Percentiles rank a stretch among this genome's conserved stretches.
These are phyloP conservation scores for Actinomortierella ambigua DNA, from an alignment of 371 early-diverging fungal genomes.

Conservation along the genomic window DNA sequence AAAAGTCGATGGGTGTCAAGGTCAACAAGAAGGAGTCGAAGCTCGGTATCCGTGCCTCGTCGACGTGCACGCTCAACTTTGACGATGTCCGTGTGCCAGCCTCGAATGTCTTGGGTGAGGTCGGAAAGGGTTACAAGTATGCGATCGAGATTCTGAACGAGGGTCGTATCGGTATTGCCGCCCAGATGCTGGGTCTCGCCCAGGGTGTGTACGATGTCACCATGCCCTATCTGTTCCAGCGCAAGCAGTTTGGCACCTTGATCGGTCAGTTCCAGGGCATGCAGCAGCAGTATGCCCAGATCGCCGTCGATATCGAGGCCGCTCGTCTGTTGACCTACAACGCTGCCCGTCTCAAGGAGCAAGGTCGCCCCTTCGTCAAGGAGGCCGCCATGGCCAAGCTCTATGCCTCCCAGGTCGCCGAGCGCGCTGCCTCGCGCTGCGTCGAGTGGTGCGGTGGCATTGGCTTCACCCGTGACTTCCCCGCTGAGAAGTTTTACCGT, in stretches of 20 bases:
- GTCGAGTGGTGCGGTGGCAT: constrained; percentile 98
- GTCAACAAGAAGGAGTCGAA: constrained; percentile 97
- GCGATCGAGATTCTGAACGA: constrained; percentile 98
- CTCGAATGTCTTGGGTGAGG: constrained; percentile 88
- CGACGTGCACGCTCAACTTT: constrained; percentile 93
- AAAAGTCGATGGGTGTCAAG: constrained; percentile 93
- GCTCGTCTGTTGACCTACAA: constrained; percentile 97
- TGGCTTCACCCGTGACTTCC: constrained; percentile 90
- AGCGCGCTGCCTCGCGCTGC: constrained; percentile 86
- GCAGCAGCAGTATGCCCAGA: constrained; percentile 97
- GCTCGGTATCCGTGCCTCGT: constrained; percentile 96
- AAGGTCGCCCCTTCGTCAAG: constrained; percentile 86
- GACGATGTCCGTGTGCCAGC: constrained; percentile 93
- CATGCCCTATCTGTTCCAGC: constrained; percentile 92
- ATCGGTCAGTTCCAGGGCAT: constrained; percentile 97
- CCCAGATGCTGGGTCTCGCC: constrained; percentile 97
- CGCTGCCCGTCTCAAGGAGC: constrained; percentile 95
- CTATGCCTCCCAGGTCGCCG: constrained; percentile 94
- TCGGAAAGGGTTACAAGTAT: constrained; percentile 98
- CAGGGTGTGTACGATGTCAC: constrained; percentile 94
- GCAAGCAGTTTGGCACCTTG: constrained; percentile 90
- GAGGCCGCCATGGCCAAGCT: constrained; percentile 99
- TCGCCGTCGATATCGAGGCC: constrained; percentile 95
- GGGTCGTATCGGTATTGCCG: constrained; percentile 98
- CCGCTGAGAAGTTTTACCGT: constrained; percentile 94